Conservation (phyloP, 2,329 filamentous ascomycete genomes). For the Neofusicoccum parvum region DNA sequence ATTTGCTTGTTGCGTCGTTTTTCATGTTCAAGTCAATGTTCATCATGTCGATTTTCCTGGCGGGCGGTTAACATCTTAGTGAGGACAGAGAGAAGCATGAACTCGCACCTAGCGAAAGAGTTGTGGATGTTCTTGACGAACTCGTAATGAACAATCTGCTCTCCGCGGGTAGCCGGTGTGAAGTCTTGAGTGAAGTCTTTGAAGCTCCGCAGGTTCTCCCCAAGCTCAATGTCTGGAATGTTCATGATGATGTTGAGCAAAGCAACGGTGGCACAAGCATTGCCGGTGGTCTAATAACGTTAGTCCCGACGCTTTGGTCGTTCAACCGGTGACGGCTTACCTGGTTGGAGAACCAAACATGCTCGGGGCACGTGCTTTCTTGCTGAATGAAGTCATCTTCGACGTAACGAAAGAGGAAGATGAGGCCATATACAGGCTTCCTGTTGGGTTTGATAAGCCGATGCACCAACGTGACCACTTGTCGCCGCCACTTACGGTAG, state of each 20-base stretch:
- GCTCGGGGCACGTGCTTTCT: constrained; percentile 60
- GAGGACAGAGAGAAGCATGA: constrained; percentile 17
- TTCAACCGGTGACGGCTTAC: constrained; percentile 43
- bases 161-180: constrained; percentile 72
- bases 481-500: constrained; percentile 51
- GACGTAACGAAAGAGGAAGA: constrained; percentile 80
- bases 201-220: constrained; percentile 70
- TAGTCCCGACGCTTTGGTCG: neutral
- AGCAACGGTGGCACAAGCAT: constrained; percentile 90
- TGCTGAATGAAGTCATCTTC: constrained; percentile 52
- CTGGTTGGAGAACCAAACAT: constrained; percentile 94
- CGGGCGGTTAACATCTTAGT: neutral
- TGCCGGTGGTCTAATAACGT: constrained; percentile 66
- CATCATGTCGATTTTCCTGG: constrained; percentile 71
- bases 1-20: constrained; percentile 33
- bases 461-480: neutral
- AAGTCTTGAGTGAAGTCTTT: constrained; percentile 71
- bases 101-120: constrained; percentile 69
- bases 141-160: constrained; percentile 71
- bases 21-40: constrained; percentile 67
- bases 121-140: constrained; percentile 86
- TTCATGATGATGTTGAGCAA: constrained; percentile 95
- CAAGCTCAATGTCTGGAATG: constrained; percentile 65
- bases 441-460: constrained; percentile 41
- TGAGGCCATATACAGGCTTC: constrained; percentile 77